phyloP scores from a whole-genome alignment of 1,139 yeast genomes.

The Magnusiomyces magnusii region DNA sequence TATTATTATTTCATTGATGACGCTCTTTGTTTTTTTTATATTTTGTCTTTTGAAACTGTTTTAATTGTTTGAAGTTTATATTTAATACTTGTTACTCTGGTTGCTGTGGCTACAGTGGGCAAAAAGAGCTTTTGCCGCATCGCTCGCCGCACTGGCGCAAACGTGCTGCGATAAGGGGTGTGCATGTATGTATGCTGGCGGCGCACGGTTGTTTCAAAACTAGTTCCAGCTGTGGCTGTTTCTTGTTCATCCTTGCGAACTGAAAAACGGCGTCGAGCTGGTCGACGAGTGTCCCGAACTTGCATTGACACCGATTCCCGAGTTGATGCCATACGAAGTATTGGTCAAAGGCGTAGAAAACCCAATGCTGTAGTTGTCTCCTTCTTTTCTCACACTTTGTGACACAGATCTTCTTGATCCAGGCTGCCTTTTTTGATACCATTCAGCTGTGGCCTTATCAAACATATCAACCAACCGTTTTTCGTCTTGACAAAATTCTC shows the following conservation, averaged over 20 bases:
- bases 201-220: too few species aligned
- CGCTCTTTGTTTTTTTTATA: background rate
- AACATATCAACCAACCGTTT: slow-evolving; percentile 46
- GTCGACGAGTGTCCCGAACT: slow-evolving; percentile 8
- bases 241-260: slow-evolving; percentile 4
- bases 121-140: too few species aligned
- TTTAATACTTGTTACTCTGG: background rate
- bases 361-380: background rate
- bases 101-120: too few species aligned
- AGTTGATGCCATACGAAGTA: slow-evolving; percentile 4
- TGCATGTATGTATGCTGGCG: too few species aligned
- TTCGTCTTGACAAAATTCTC: slow-evolving; percentile 52
- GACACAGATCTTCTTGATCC: background rate
- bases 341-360: background rate
- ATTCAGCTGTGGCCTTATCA: slow-evolving; percentile 37
- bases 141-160: too few species aligned
- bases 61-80: background rate
- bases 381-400: background rate
- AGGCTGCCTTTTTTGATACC: slow-evolving; percentile 14
- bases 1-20: background rate
- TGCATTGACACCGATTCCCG: too few species aligned
- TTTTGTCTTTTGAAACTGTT: background rate
- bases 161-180: too few species aligned
- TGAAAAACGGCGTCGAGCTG: slow-evolving; percentile 11
- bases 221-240: too few species aligned